A percentile compares a stretch with the other conserved stretches of the same genome.
These are phyloP conservation scores for Phytophthora pinifolia DNA, from an alignment of 352 stramenopile species.

Conservation along the genomic window DNA sequence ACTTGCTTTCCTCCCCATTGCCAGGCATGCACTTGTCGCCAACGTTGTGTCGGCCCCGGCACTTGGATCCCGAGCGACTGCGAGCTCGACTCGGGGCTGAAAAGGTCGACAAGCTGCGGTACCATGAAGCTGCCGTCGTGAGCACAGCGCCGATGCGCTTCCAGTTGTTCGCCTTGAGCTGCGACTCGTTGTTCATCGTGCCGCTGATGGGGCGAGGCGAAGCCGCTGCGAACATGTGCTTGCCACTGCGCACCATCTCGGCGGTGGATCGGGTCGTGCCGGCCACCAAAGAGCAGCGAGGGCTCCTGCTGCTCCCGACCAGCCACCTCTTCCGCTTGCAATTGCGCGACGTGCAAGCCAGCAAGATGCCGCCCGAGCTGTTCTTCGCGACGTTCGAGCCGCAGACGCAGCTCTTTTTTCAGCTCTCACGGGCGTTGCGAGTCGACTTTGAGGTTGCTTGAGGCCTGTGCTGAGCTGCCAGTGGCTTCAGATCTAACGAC, in stretches of 20 bases:
- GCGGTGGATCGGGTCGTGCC: constrained; percentile 43
- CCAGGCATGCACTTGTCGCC: constrained; percentile 40
- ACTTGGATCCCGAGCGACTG: constrained; percentile 59
- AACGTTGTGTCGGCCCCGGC: constrained; percentile 52
- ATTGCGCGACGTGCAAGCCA: constrained; percentile 11
- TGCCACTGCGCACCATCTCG: constrained; percentile 31
- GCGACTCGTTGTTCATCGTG: constrained; percentile 47
- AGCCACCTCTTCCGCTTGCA: constrained; percentile 60
- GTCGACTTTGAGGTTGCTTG: constrained; percentile 49
- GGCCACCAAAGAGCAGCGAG: constrained; percentile 34
- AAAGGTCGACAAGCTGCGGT: constrained; percentile 42
- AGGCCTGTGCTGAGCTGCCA: not conserved
- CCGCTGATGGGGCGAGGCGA: constrained; percentile 33
- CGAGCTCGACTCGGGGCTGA: constrained; percentile 32
- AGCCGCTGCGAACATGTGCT: constrained; percentile 16
- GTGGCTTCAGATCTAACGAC: not conserved
- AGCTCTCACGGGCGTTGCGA: constrained; percentile 37
- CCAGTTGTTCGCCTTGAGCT: constrained; percentile 53
- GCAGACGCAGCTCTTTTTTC: constrained; percentile 56
- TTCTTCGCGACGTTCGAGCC: constrained; percentile 70
- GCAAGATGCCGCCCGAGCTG: constrained; percentile 21
- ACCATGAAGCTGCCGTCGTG: constrained; percentile 61
- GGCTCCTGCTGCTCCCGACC: constrained; percentile 43
- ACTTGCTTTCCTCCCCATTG: too few species aligned
- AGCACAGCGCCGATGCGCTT: constrained; percentile 31